Base-by-base conservation (phyloP, 2,329 filamentous ascomycete species). In the Trichoderma pleuroti region DNA sequence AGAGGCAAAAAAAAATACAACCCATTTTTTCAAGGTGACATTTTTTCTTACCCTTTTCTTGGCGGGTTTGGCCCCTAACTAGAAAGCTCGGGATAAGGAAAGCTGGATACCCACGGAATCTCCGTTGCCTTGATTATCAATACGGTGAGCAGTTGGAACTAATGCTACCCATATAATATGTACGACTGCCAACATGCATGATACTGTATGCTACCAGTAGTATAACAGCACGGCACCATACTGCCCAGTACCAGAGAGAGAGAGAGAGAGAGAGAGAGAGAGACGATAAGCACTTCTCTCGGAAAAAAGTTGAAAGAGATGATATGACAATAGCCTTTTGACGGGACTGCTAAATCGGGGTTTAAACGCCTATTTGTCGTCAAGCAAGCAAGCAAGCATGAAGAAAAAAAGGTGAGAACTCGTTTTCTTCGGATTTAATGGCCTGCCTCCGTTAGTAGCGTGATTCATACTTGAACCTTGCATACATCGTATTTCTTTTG, bases 101-200 rank as follows among this genome's bases (percentile, higher is more conserved):
- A 49, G 42, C 21, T 52, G n/a, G 36, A 62, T 21, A 39, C 32
- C 62, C 63, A 66, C 32, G 63, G 63, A 66, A 66, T 56, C 63
- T 66, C 63, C 63, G 63, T 56, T 64, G 26, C 26, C 14, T 52
- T 32, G 39, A 49, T 64, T 64, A 52, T 21, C 42, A 64, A 64
- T 63, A 32, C 60, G 9, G 14, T 36, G 60, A 46, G 30, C 21
- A 21, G 12, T 24, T 49, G 42, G 42, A 21, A 7, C 21, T 52
- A 52, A 52, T 42, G 39, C 39, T 42, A n/a, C 39, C 39, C 39
- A n/a, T 42, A 42, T 42, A 42, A 42, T 42, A n/a, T n/a, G n/a
- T n/a, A 42, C 39, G 16, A n/a, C 2, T 42, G 39, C 39, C 9
- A 42, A 42, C 39, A 42, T 2, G 34, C 34, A 36, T 36, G 34